Base-by-base conservation (phyloP, 805 yeast species). In the Pichia insulana region DNA sequence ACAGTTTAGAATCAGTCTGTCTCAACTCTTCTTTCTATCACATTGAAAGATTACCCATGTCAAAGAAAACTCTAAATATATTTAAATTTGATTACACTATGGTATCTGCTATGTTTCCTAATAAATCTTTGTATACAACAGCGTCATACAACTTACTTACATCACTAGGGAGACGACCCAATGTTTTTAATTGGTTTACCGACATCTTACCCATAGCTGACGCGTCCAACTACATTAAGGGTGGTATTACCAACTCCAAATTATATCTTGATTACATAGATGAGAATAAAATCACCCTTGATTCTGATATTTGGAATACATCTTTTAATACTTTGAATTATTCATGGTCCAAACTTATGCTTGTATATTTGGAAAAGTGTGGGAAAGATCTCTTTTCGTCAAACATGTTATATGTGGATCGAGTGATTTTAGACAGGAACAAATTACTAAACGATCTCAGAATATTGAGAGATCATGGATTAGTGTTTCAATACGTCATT, bases 61-160 rank as follows among this genome's bases (percentile, higher is more conserved):
- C 35, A 2, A 5, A 30, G 18, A 9, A 34, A 15, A 17, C 10
- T 13, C 30, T 43, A 3, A 39, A 44, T 36, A 40, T 44, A 11
- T 44, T 40, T 17, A 37, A 33, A 28, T 44, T 44, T 27, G 41
- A 36, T 25, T 34, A 40, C 19, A 40, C 43, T 11, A 16, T 40
- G 36, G 19, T 26, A 5, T 30, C 33, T 8, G 30, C 43, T 0
- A 13, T 30, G 2, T 15, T 13, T 2, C 47, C 47, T 7, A 44
- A 44, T 30, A 20, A 25, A 4, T 37, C 40, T 9, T 22, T 44
- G 1, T 44, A 40, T 13, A 22, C 41, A 20, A 11, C 26, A 13
- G 7, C 16, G 2, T 30, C 42, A 3, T 28, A 37, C 19, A n/a
- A n/a, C 2, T 12, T 11, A 7, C 15, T 39, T 3, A n/a, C 7